Percentiles rank a stretch among this genome's conserved stretches.
These are phyloP conservation scores for Papiliotrema terrestris DNA, from an alignment of 1,284 basidiomycete species.

Conservation along the genomic window DNA sequence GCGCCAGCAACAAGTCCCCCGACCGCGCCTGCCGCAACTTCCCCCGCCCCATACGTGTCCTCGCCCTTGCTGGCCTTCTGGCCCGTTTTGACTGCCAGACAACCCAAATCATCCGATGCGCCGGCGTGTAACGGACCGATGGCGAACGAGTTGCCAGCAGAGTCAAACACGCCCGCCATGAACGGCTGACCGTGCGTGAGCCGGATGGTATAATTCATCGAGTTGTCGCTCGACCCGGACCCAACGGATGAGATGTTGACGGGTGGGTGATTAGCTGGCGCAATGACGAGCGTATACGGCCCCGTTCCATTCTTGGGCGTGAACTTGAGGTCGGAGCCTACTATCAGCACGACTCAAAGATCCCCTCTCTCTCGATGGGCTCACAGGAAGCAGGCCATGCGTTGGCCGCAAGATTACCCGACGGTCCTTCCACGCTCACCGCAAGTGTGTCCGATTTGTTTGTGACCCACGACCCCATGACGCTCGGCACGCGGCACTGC, in stretches of 20 bases:
- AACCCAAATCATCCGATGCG: conserved; percentile 14
- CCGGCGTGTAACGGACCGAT: conserved; percentile 32
- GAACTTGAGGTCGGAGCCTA: conserved; percentile 28
- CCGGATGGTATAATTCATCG: conserved; percentile 32
- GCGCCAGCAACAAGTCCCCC: conserved; percentile 25
- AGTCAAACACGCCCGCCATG: conserved; percentile 26
- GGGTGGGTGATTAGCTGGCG: conserved; percentile 32
- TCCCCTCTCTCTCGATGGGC: neutral
- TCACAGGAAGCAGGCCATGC: conserved; percentile 21
- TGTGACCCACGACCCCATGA: conserved; percentile 27
- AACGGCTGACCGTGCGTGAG: conserved; percentile 35
- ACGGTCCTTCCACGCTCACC: conserved; percentile 17
- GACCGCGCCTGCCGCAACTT: conserved; percentile 16
- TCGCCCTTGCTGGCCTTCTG: conserved; percentile 1
- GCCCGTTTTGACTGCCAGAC: conserved; percentile 22
- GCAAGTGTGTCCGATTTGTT: conserved; percentile 15
- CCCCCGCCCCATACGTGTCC: conserved; percentile 6
- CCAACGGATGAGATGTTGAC: conserved; percentile 27
- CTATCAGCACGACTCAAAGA: neutral
- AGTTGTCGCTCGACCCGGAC: neutral
- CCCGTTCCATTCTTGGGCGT: conserved; percentile 33
- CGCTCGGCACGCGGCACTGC: conserved; percentile 12
- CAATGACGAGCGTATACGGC: conserved; percentile 29
- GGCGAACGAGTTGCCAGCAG: conserved; percentile 23
- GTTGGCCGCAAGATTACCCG: conserved; percentile 19